phyloP scores from a whole-genome alignment of 2,329 filamentous ascomycete species.

The Aureobasidium lini region DNA sequence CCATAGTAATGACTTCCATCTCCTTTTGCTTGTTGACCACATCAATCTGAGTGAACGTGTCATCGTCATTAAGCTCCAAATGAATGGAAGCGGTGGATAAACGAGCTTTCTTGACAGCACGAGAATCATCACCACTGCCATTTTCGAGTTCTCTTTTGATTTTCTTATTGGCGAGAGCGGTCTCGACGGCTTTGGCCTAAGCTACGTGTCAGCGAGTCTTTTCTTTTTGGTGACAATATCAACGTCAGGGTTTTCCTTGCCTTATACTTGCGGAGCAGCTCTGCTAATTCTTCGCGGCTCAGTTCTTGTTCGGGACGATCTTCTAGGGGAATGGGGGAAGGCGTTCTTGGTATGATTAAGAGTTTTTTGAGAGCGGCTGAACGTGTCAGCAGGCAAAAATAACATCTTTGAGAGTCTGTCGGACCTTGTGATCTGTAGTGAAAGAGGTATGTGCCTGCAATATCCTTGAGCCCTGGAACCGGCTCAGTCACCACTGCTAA shows the following conservation, averaged over 20 bases:
- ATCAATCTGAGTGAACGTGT: background rate
- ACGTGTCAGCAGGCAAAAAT: background rate
- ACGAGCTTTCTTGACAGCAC: background rate
- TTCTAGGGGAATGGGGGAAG: slow-evolving; percentile 17
- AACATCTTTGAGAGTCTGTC: background rate
- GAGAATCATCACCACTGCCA: background rate
- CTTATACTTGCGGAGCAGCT: background rate
- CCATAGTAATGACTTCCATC: background rate
- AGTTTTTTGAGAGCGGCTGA: slow-evolving; percentile 18
- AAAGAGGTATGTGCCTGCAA: slow-evolving; percentile 18
- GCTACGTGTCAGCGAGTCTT: background rate
- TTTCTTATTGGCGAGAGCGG: background rate
- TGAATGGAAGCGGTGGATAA: background rate
- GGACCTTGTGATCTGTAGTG: slow-evolving; percentile 19
- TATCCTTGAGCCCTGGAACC: background rate
- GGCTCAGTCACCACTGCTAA: background rate
- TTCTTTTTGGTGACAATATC: background rate
- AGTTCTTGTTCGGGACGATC: slow-evolving; percentile 15
- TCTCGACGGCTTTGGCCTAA: background rate
- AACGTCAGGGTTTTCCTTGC: no score
- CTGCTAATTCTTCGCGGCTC: slow-evolving; percentile 8
- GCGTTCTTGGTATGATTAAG: slow-evolving; percentile 21
- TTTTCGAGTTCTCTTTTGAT: background rate
- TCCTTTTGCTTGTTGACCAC: background rate
- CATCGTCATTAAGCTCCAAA: background rate